Base-by-base conservation (phyloP, 129 eudicot genomes). In the Arctium lappa region DNA sequence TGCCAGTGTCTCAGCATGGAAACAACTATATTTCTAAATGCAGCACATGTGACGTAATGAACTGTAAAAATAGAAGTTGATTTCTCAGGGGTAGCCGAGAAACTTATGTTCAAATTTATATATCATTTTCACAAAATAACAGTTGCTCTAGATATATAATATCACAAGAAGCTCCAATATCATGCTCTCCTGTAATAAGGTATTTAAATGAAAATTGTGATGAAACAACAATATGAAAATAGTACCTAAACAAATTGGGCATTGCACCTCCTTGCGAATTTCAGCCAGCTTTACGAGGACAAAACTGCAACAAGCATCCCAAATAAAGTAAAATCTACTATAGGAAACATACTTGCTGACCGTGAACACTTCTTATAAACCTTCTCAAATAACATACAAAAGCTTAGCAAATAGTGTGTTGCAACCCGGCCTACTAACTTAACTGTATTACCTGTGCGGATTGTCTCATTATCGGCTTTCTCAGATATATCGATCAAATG, bases 251-350 rank as follows among this genome's bases (percentile, higher is more conserved):
- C 98, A 95, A 79, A 95, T 95, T 69, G 98, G 98, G 85, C 98
- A 95, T 63, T 95, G 97, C 63, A 95, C 97, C 84, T 95, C 98
- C 88, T 95, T 95, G 71, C 97, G 98, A 78, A 95, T 79, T 39
- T 95, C 98, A 40, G 92, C 83, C 87, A 95, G 63, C 60, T 86
- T 87, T 73, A 95, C 94, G 1, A 44, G 22, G 36, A 91, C 77
- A 79, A 84, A 92, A 42, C 98, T 95, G 94, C 80, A 86, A 65
- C 16, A 71, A 75, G 53, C 79, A 84, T 48, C 22, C 81, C 50
- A 31, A 34, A 70, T 42, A 33, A 69, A 53, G 37, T 33, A 22
- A 74, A 83, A 63, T 80, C 72, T 53, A 9, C 63, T 39, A 36
- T 44, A 5, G 31, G 29, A 42, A 77, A 50, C 79, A 62, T 18